Evolutionary conservation across 2,329 filamentous ascomycete genomes (phyloP), one percentile per base, ranked within the genome.

Genomic region (Beauveria australis): DNA sequence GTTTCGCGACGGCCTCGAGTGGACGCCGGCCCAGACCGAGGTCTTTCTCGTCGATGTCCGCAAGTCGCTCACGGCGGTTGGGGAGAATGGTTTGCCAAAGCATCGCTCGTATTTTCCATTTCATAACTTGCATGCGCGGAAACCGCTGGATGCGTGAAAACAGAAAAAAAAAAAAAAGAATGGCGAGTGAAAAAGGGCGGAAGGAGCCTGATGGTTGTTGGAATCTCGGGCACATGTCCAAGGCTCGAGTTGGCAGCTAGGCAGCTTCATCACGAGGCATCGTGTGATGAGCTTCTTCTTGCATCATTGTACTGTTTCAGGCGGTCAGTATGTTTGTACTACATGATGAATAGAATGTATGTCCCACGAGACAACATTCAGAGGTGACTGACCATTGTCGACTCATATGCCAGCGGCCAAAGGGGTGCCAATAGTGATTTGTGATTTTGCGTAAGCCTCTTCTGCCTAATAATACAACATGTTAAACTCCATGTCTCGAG

Each of bases 1-100:
- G 1, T 72, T 78, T 54, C 71, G 72, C 9, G 70, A 74, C 16
- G 75, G 75, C 0, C 68, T 78, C 2, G 64, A 68, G 5, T 78
- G 76, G 76, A 77, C 75, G 0, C 51, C 65, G 28, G 60, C 75
- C 18, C 74, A 78, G 64, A 75, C 76, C 37, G 74, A 78, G 64
- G 74, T 78, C 68, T 76, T 78, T 41, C 70, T 78, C 5, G 65
- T 78, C 30, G 71, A 75, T 12, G 75, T 78, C 7, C 71, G 76
- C 37, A 75, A 73, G 64, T 64, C 72, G 10, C 61, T 78, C n/a
- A 71, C 67, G 48, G 71, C 72, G 22, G 69, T 71, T 22, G 66
- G 64, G 9, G 66, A 65, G 9, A 69, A 73, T 22, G 70, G 70
- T 4, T n/a, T 74, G 22, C 72, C 73, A 0, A 67, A 64, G 51